phyloP scores from a whole-genome alignment of 1,284 basidiomycete species.

The Abortiporus biennis region DNA sequence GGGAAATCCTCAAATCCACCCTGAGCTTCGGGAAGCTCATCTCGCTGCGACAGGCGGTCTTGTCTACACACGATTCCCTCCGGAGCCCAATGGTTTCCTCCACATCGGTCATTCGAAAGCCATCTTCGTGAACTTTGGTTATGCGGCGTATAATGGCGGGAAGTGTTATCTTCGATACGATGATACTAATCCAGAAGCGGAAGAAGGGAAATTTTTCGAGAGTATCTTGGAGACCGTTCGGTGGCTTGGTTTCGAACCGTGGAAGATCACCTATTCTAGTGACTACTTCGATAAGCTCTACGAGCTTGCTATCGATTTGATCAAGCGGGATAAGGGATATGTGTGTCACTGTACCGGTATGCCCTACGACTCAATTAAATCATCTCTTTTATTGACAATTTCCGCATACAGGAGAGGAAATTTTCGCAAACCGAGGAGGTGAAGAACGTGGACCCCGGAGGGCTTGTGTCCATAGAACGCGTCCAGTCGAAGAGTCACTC shows the following conservation, averaged over 20 bases:
- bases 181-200: slow-evolving; percentile 98
- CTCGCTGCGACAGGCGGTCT: slow-evolving; percentile 76
- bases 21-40: slow-evolving; percentile 78
- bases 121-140: slow-evolving; percentile 98
- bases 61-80: slow-evolving; percentile 96
- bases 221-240: slow-evolving; percentile 93
- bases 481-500: slow-evolving; percentile 83
- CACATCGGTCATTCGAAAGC: slow-evolving; percentile 99
- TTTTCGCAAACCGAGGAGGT: slow-evolving; percentile 81
- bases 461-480: slow-evolving; percentile 82
- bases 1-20: slow-evolving; percentile 85
- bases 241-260: slow-evolving; percentile 98
- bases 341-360: slow-evolving; percentile 92
- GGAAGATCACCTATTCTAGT: slow-evolving; percentile 98
- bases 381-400: not conserved
- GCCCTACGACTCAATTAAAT: slow-evolving; percentile 27
- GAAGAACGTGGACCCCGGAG: slow-evolving; percentile 80
- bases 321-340: slow-evolving; percentile 89
- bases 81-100: slow-evolving; percentile 96
- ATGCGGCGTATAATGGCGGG: slow-evolving; percentile 87
- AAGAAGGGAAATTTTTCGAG: slow-evolving; percentile 94
- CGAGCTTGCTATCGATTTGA: slow-evolving; percentile 87
- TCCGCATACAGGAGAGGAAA: slow-evolving; percentile 73
- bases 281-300: slow-evolving; percentile 94
- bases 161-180: slow-evolving; percentile 94